A percentile compares a stretch with the other conserved stretches of the same genome.
These are phyloP conservation scores for Pisolithus orientalis DNA, from an alignment of 768 basidiomycete species.

Conservation along the genomic window DNA sequence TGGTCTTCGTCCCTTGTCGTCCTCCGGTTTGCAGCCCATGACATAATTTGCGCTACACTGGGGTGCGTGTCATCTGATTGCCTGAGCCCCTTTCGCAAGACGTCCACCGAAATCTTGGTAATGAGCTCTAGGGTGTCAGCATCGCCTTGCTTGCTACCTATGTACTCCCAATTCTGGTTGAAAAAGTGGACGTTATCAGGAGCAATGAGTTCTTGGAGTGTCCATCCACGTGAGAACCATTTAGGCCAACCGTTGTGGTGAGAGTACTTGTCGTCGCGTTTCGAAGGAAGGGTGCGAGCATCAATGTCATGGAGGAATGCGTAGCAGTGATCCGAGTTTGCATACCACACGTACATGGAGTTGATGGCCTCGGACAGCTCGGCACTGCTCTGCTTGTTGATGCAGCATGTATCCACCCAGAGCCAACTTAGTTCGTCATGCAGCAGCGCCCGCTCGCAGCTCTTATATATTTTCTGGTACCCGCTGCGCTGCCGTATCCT, in stretches of 20 bases:
- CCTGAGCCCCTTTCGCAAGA: constrained; percentile 1
- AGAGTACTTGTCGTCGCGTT: background rate
- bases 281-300: background rate
- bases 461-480: background rate
- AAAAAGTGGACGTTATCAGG: constrained; percentile 8
- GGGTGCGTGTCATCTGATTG: background rate
- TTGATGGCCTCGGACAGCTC: constrained; percentile 12
- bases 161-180: constrained; percentile 7
- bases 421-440: constrained; percentile 1
- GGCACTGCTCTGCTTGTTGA: constrained; percentile 14
- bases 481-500: background rate
- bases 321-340: constrained; percentile 8
- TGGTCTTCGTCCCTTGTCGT: constrained; percentile 13
- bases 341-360: constrained; percentile 15
- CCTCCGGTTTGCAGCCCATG: constrained; percentile 14
- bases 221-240: constrained; percentile 16
- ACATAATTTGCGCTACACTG: constrained; percentile 5
- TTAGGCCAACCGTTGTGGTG: background rate
- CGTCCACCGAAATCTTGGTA: background rate
- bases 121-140: background rate
- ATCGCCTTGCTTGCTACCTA: background rate
- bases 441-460: background rate
- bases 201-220: background rate
- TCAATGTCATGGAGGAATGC: constrained; percentile 10
- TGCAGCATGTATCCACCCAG: constrained; percentile 16